Conservation (phyloP, 176 grass and related monocot genomes). For the Miscanthus lutarioriparius region DNA sequence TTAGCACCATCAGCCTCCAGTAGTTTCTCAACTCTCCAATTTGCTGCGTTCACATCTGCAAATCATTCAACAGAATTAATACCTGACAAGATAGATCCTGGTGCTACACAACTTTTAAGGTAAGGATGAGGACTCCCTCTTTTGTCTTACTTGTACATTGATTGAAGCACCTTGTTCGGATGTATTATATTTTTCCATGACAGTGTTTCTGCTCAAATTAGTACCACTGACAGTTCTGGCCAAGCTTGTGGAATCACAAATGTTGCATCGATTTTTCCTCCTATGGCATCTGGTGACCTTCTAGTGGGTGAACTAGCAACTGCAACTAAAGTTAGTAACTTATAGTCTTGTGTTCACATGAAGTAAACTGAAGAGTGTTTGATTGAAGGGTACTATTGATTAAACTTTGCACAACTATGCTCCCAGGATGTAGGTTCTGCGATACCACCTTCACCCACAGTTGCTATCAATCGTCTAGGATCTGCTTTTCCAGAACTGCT, state of each 20-base stretch:
- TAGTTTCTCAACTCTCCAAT: slow-evolving; percentile 51
- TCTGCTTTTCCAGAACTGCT: slow-evolving; percentile 68
- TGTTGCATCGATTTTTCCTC: slow-evolving; percentile 50
- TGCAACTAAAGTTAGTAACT: slow-evolving; percentile 46
- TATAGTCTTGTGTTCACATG: background rate
- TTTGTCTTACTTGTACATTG: slow-evolving; percentile 12
- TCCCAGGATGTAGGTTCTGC: slow-evolving; percentile 61
- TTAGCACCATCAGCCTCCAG: slow-evolving; percentile 39
- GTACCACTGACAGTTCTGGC: slow-evolving; percentile 40
- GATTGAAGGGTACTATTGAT: slow-evolving; percentile 26
- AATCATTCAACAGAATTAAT: slow-evolving; percentile 62
- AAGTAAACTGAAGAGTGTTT: slow-evolving; percentile 20
- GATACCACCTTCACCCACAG: slow-evolving; percentile 49
- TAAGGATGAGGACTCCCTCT: slow-evolving; percentile 16
- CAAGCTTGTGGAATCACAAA: slow-evolving; percentile 54
- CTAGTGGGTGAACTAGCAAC: slow-evolving; percentile 42
- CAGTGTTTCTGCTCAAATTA: slow-evolving; percentile 52
- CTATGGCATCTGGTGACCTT: slow-evolving; percentile 62
- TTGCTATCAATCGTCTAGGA: slow-evolving; percentile 58
- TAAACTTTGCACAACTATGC: slow-evolving; percentile 32
- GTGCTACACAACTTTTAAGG: slow-evolving; percentile 56
- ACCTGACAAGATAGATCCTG: slow-evolving; percentile 52
- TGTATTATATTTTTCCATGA: slow-evolving; percentile 34
- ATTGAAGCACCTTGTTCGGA: slow-evolving; percentile 21
- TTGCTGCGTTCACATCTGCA: slow-evolving; percentile 41